Evolutionary conservation across 352 stramenopile genomes (phyloP), one percentile per base, ranked within the genome.

Genomic region (Chrysophaeum taylorii): DNA sequence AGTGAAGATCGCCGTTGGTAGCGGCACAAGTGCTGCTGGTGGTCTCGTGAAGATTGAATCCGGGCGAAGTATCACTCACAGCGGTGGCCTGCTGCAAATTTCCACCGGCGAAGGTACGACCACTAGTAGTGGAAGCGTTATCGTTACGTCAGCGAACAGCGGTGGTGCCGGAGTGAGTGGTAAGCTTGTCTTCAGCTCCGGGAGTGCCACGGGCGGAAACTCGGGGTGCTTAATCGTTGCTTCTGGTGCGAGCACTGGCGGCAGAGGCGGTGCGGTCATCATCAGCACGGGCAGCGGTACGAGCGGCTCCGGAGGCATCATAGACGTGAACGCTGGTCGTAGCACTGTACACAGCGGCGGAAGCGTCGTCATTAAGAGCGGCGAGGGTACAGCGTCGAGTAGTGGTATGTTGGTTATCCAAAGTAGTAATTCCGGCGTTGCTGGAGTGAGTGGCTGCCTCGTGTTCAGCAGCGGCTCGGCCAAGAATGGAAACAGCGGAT

Each of bases 401-500:
- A 57, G 29, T 0, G 68, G 82, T 39, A 39, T 38, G 27, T 71
- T 85, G 48, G 53, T 71, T 29, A 4, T 87, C 15, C 75, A 64
- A 27, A 85, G 79, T 16, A 50, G 75, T 27, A 78, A 85, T 61
- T 74, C 78, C 53, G 82, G 81, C 43, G 57, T 43, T 29, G 43
- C 62, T n/a, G 82, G 81, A 27, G 75, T 76, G 12, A 84, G 73
- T 39, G 84, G 83, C 23, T 64, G 69, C 23, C 29, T 81, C 31
- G 61, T 72, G 16, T 62, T 82, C 53, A 72, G 62, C 12, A 80
- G 43, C 14, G 77, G 77, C 43, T 54, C 69, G 29, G 57, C 75
- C 29, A 66, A 23, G 25, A 36, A 29, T 23, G 77, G 75, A 15
- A 78, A 78, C 62, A 75, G 70, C 39, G 77, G 77, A 18, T 72